Conservation (phyloP, 2,329 filamentous ascomycete species). For the Ceratocystis smalleyi region DNA sequence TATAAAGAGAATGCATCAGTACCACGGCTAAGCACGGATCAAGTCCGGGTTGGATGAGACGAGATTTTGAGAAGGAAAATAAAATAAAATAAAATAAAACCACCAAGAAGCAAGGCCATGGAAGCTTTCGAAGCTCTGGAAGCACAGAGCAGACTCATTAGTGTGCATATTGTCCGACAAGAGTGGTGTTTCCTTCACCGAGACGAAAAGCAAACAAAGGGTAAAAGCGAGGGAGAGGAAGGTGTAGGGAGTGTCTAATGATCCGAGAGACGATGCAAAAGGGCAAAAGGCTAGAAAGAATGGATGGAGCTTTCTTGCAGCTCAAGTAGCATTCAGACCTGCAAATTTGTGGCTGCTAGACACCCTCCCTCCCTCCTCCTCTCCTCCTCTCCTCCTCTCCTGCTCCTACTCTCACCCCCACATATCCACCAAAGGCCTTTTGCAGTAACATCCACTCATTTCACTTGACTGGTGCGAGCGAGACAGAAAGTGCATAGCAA, state of each 20-base stretch:
- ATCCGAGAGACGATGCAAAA: neutral
- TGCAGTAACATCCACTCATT: neutral
- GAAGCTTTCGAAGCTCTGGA: slow-evolving; percentile 4
- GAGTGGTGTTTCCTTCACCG: neutral
- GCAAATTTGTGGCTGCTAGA: neutral
- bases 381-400: neutral
- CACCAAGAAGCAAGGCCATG: neutral
- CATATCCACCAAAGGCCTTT: neutral
- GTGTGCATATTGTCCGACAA: slow-evolving; percentile 5
- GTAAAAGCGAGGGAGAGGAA: neutral
- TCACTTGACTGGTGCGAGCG: neutral
- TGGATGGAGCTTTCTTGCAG: neutral
- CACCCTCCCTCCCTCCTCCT: neutral
- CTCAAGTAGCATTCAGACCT: neutral
- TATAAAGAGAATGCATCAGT: neutral
- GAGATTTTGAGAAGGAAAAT: neutral
- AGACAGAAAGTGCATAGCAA: too few relatives aligned
- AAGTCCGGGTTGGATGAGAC: neutral
- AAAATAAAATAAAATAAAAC: too few relatives aligned
- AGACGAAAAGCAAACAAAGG: neutral
- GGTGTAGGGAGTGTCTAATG: neutral
- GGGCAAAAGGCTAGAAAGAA: neutral
- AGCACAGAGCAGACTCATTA: neutral
- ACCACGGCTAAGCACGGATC: neutral
- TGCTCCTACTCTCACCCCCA: too few relatives aligned